Conservation (phyloP, 1,284 basidiomycete genomes). For the Testicularia cyperi region DNA sequence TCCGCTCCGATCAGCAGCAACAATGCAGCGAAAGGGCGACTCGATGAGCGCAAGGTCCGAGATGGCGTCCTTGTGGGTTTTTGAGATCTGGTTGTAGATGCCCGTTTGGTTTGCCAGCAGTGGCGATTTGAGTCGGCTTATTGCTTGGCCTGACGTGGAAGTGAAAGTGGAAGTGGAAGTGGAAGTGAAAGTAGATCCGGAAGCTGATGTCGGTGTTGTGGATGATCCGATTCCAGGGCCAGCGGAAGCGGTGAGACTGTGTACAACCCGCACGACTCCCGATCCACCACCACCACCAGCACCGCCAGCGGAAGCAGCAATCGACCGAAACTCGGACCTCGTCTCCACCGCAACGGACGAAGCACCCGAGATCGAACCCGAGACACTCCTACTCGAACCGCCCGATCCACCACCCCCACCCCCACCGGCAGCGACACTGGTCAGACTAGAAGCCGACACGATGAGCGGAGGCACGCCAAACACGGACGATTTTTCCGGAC, state of each 20-base stretch:
- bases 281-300: conserved; percentile 7
- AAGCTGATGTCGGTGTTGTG: too few relatives aligned
- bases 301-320: background rate
- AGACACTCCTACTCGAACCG: too few relatives aligned
- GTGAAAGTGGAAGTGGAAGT: too few relatives aligned
- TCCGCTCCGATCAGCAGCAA: conserved; percentile 71
- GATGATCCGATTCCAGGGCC: too few relatives aligned
- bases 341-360: conserved; percentile 8
- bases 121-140: conserved; percentile 27
- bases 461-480: conserved; percentile 14
- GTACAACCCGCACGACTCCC: too few relatives aligned
- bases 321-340: conserved; percentile 11
- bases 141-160: too few relatives aligned
- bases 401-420: too few relatives aligned
- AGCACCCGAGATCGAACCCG: background rate
- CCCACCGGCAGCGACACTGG: too few relatives aligned
- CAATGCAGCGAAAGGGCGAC: conserved; percentile 79
- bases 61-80: conserved; percentile 75
- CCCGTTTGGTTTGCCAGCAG: conserved; percentile 38
- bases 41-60: conserved; percentile 79
- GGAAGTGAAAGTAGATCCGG: too few relatives aligned
- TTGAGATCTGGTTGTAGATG: conserved; percentile 8
- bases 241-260: too few relatives aligned
- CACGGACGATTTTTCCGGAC: conserved; percentile 65
- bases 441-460: conserved; percentile 6